Evolutionary conservation across 768 basidiomycete genomes (phyloP), one percentile per base, ranked within the genome.

Genomic region (Paxillus ammoniavirescens): DNA sequence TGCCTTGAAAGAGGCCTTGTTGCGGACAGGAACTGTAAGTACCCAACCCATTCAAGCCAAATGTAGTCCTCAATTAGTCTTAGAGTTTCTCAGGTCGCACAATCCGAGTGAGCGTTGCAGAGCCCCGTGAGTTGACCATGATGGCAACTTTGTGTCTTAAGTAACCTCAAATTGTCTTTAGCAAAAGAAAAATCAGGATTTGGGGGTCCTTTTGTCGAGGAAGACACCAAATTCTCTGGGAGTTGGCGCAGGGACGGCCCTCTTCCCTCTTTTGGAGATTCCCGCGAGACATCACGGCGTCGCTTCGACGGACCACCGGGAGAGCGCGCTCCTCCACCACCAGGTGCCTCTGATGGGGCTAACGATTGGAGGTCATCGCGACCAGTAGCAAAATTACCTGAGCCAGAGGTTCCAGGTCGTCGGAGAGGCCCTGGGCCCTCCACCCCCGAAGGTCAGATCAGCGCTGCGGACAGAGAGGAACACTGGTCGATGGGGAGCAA

Each of bases 21-120:
- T 77, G 18, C 87, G 83, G 72, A 81, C 77, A 23, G 90, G 89
- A 50, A 69, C 79, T 30, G 91, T 93, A 56, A 66, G 90, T 71
- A 30, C 15, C 35, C 23, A 30, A 13, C 23, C 21, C n/a, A 17
- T 49, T 51, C 8, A 14, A 2, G 10, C 21, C 21, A 28, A 8
- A 28, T 45, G 10, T 13, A 14, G 26, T 31, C n/a, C 12, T 42
- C 49, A 38, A 58, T 17, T 44, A 12, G 31, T 45, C 6, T 37
- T 57, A 93, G 85, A 77, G 68, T 59, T 77, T 98, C 44, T 82
- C 85, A 18, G 91, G 92, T 21, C 81, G 97, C 54, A 83, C 79
- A 17, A 77, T 99, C 57, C 82, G 97, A 54, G 86, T 98, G 54
- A 93, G 88, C 69, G 97, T 99, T 44, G 97, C 97, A 8, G 97